Evolutionary conservation across 441 rosid genomes (phyloP), one percentile per base, ranked within the genome.

Genomic region (Kokia cookei): DNA sequence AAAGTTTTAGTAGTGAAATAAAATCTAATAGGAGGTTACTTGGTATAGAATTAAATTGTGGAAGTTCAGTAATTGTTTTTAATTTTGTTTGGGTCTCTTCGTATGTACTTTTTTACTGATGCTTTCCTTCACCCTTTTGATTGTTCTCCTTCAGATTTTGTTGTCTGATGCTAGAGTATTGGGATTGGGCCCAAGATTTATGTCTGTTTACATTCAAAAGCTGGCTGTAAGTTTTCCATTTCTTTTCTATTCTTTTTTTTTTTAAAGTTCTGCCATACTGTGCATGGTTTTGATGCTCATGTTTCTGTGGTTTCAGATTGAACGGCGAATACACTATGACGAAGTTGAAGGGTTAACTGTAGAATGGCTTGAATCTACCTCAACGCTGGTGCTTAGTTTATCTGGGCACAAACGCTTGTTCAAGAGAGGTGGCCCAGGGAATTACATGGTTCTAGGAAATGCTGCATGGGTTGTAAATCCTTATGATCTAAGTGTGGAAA

Each of bases 311-410:
- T 80, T 76, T 77, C 87, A 95, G 99, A 82, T 93, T 78, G 98
- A 93, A 75, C 77, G 89, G 5, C 86, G 98, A 19, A 85, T 95
- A 79, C 43, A 86, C 77, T 95, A 95, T 51, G 99, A 90, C 24
- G 97, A 88, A 71, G 85, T 90, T 59, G 99, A 91, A 74, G 95
- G 96, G 77, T 78, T 95, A 84, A 73, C 26, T 5, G 92, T 73
- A 43, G 98, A 93, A 79, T 95, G 95, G 95, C 93, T 93, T 0
- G 95, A 89, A 79, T 84, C 88, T 48, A 93, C 95, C 14, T 95
- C 99, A 13, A 85, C 95, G 5, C 80, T 95, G 84, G 87, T 95
- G 84, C 80, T 95, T 40, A 82, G 53, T 75, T 75, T 84, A 58
- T 76, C 76, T 63, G 75, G 78, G 50, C 61, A 79, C 70, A 88